These are phyloP conservation scores for Diaporthe ampelina DNA, from an alignment of 2,329 filamentous ascomycete species.

Conservation along the genomic window DNA sequence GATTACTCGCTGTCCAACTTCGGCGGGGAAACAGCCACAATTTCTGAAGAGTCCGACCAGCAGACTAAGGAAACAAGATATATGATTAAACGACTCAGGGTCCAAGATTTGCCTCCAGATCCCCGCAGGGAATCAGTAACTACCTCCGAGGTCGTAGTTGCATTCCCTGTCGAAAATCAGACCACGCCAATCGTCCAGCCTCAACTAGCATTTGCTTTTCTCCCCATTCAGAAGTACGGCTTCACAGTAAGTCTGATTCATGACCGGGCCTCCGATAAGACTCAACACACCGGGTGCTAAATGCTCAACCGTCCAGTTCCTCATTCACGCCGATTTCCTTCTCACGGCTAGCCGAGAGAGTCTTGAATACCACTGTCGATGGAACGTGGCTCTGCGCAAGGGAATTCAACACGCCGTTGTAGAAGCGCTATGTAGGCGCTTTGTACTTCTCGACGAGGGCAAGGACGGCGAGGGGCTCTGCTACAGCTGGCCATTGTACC, in stretches of 20 bases:
- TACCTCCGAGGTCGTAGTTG: conserved; percentile 56
- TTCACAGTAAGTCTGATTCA: conserved; percentile 50
- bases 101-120: not conserved
- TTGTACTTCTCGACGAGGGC: not conserved
- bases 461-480: not conserved
- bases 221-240: conserved; percentile 57
- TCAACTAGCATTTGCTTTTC: conserved; percentile 61
- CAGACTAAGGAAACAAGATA: not conserved
- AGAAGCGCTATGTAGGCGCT: not conserved
- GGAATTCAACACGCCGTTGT: not conserved
- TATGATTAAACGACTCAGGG: not conserved
- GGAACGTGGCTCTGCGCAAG: not conserved
- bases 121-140: conserved; percentile 36
- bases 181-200: conserved; percentile 52
- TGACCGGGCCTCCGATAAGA: no score
- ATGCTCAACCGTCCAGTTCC: conserved; percentile 57
- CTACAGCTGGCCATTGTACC: conserved; percentile 8
- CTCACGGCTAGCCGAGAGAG: conserved; percentile 60
- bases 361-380: conserved; percentile 44
- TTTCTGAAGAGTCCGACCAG: conserved; percentile 29
- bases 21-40: not conserved
- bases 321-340: conserved; percentile 66
- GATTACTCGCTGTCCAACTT: not conserved
- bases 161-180: conserved; percentile 57
- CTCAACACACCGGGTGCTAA: no score